Evolutionary conservation across 768 basidiomycete genomes (phyloP), one percentile per base, ranked within the genome.

Genomic region (Phlegmacium glaucopus): DNA sequence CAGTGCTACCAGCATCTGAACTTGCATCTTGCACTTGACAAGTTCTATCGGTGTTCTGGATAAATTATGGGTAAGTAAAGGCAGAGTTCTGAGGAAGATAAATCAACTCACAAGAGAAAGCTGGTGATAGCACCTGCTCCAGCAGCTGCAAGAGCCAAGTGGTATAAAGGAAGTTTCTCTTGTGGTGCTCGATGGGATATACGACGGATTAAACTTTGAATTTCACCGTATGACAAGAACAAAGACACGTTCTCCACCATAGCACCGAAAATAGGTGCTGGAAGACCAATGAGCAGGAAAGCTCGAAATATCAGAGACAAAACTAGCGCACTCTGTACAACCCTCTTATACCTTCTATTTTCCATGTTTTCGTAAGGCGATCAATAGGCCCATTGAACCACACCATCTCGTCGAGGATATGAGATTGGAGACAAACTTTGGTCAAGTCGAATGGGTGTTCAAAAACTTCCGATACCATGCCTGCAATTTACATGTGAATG

Each of bases 401-500:
- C 32, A 71, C 67, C 47, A 68, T 69, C 8, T 69, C 82, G 58
- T 90, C 86, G 18, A 94, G 77, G 4, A 91, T 85, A 63, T 95
- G 93, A 4, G 89, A 79, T 68, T 95, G 93, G 11, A 96, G 72
- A 42, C 91, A 80, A 50, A 97, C 93, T 70, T 94, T 94, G 53
- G 90, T 87, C 30, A 95, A 76, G 69, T 95, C 93, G 59, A 94
- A 93, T 3, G 93, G 94, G 60, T 93, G 91, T 68, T 93, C 93
- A 54, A 94, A 86, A 6, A 93, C 75, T 67, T 92, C 90, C 16
- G 90, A 86, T 9, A 79, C 76, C 74, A 94, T 90, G 9, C 92
- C 91, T 42, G 92, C 89, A 17, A 79, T 62, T 89, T 89, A 44
- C 39, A 45, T 22, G 11, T n/a, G 13, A 16, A 8, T 6, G 17